Percentiles rank a stretch among this genome's conserved stretches.
These are phyloP conservation scores for Cyclocybe aegerita DNA, from an alignment of 768 basidiomycete genomes.

Conservation along the genomic window DNA sequence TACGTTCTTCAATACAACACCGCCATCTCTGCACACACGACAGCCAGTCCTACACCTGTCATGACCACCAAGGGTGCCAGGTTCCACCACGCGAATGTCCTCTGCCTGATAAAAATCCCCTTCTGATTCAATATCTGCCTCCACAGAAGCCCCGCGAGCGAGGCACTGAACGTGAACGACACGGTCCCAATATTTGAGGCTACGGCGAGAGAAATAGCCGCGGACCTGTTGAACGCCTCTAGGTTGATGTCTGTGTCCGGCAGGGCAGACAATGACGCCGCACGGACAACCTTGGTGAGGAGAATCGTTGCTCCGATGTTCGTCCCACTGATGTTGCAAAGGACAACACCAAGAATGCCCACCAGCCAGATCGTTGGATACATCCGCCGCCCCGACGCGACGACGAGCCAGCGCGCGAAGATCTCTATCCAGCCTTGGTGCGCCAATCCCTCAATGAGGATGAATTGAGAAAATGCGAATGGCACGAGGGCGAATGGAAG, in stretches of 20 bases:
- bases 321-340: constrained; percentile 83
- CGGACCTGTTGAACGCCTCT: constrained; percentile 69
- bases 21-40: constrained; percentile 71
- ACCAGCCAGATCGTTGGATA: constrained; percentile 62
- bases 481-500: constrained; percentile 83
- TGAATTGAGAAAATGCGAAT: constrained; percentile 94
- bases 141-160: constrained; percentile 84
- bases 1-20: constrained; percentile 33
- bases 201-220: constrained; percentile 68
- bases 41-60: constrained; percentile 56
- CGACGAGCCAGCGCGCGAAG: constrained; percentile 68
- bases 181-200: constrained; percentile 86
- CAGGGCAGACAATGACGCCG: background rate
- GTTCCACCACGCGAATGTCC: constrained; percentile 69
- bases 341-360: constrained; percentile 67
- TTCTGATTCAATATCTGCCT: constrained; percentile 70
- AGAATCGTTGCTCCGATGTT: constrained; percentile 93
- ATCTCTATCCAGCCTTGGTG: constrained; percentile 87
- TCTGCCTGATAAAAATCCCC: constrained; percentile 53
- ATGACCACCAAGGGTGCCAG: constrained; percentile 55
- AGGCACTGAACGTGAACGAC: constrained; percentile 77
- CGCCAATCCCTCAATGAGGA: constrained; percentile 83
- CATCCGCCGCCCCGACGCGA: constrained; percentile 40
- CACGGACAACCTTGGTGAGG: constrained; percentile 72
- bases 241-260: constrained; percentile 67